phyloP scores from a whole-genome alignment of 2,329 filamentous ascomycete species.

The Xylariomycetidae sp. region DNA sequence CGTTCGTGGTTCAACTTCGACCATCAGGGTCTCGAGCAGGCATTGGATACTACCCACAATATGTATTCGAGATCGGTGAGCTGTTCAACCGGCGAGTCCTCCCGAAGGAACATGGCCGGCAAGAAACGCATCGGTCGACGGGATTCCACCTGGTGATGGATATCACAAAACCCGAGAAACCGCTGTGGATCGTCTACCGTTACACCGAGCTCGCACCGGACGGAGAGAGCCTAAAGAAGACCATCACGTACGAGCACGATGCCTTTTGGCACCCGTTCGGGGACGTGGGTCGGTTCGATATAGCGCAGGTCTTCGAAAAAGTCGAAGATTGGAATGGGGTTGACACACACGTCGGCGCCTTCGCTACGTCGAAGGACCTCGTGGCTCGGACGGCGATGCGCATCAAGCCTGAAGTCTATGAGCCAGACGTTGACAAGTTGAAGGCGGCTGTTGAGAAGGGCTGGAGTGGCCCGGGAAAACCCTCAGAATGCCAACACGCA shows the following conservation, averaged over 20 bases:
- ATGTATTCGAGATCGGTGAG: constrained; percentile 15
- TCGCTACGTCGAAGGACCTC: constrained; percentile 9
- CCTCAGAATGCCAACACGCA: too few species aligned
- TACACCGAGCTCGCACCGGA: constrained; percentile 10
- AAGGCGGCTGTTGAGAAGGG: constrained; percentile 11
- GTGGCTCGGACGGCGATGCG: constrained; percentile 11
- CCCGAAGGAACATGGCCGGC: constrained; percentile 10
- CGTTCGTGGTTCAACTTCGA: constrained; percentile 13
- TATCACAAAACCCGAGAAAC: constrained; percentile 12
- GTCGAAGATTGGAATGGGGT: constrained; percentile 13
- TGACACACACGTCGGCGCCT: constrained; percentile 9
- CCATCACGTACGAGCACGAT: constrained; percentile 14
- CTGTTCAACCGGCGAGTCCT: constrained; percentile 13
- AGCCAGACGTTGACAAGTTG: constrained; percentile 12
- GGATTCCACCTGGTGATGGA: constrained; percentile 16
- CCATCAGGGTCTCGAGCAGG: constrained; percentile 7
- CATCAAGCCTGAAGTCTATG: constrained; percentile 13
- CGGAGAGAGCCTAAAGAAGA: constrained; percentile 9
- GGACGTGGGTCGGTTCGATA: constrained; percentile 13
- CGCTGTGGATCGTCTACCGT: constrained; percentile 16
- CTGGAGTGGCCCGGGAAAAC: too few species aligned
- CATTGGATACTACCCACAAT: constrained; percentile 13
- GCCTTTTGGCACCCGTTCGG: constrained; percentile 15
- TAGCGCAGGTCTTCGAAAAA: constrained; percentile 13
- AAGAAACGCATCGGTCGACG: constrained; percentile 14